phyloP scores from a whole-genome alignment of 768 basidiomycete species.

The Tricholoma terreum region DNA sequence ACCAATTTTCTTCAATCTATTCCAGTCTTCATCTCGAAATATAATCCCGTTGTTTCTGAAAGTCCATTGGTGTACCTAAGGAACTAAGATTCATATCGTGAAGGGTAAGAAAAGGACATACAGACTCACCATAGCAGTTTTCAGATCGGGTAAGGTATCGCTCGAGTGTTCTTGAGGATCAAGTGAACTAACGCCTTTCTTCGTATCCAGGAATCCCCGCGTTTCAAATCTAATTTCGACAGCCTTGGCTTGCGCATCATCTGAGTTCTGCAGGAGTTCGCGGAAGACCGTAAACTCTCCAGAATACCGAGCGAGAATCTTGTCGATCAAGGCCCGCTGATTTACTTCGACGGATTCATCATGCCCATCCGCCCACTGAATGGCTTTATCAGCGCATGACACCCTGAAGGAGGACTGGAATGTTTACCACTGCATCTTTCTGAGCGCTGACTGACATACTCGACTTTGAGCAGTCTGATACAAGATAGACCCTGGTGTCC shows the following conservation, averaged over 20 bases:
- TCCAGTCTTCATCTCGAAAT: slow-evolving; percentile 89
- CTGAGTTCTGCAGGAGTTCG: slow-evolving; percentile 94
- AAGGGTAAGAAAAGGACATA: neutral
- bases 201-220: slow-evolving; percentile 39
- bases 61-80: slow-evolving; percentile 73
- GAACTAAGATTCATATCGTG: neutral
- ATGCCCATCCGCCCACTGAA: slow-evolving; percentile 55
- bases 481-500: no score
- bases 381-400: neutral
- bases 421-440: neutral
- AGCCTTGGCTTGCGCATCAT: slow-evolving; percentile 76
- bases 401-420: neutral
- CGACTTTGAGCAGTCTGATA: neutral
- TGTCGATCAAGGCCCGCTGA: slow-evolving; percentile 95
- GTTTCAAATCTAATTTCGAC: slow-evolving; percentile 85
- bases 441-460: slow-evolving; percentile 1
- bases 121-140: slow-evolving; percentile 53
- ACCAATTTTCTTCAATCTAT: slow-evolving; percentile 86
- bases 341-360: slow-evolving; percentile 90
- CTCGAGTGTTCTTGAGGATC: slow-evolving; percentile 4
- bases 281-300: slow-evolving; percentile 86
- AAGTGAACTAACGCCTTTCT: slow-evolving; percentile 13
- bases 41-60: slow-evolving; percentile 86
- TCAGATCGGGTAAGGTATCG: slow-evolving; percentile 55
- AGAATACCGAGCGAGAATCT: slow-evolving; percentile 92